These are phyloP conservation scores for Monilinia fructigena DNA, from an alignment of 2,329 filamentous ascomycete species.

Conservation along the genomic window DNA sequence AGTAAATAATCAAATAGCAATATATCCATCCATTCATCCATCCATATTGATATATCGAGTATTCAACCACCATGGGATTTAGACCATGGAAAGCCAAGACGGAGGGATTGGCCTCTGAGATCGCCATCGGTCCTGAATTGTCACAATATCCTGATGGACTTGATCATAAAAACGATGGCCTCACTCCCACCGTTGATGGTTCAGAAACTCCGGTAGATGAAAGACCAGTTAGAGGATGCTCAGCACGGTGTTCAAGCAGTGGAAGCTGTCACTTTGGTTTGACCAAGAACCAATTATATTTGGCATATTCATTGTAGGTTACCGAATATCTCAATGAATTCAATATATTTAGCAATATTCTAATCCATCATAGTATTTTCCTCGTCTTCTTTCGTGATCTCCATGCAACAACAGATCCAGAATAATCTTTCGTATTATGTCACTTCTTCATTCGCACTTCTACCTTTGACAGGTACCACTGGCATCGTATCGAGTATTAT, in stretches of 20 bases:
- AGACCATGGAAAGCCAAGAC: constrained; percentile 14
- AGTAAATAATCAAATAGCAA: too few relatives aligned
- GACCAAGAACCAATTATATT: constrained; percentile 33
- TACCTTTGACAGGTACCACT: constrained; percentile 33
- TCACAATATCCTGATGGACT: constrained; percentile 3
- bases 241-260: constrained; percentile 34
- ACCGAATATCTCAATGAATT: background rate
- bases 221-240: constrained; percentile 25
- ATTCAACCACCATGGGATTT: background rate
- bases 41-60: too few relatives aligned
- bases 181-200: background rate
- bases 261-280: constrained; percentile 35
- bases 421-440: constrained; percentile 31
- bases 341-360: background rate
- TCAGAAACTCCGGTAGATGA: background rate
- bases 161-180: constrained; percentile 12
- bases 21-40: too few relatives aligned
- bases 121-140: constrained; percentile 11
- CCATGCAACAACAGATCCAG: constrained; percentile 35
- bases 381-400: constrained; percentile 37
- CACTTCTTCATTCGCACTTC: constrained; percentile 31
- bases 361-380: constrained; percentile 28
- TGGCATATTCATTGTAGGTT: constrained; percentile 34
- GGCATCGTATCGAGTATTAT: constrained; percentile 36
- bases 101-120: constrained; percentile 5